These are phyloP conservation scores for Venustampulla echinocandica DNA, from an alignment of 495 filamentous ascomycete species.

Conservation along the genomic window DNA sequence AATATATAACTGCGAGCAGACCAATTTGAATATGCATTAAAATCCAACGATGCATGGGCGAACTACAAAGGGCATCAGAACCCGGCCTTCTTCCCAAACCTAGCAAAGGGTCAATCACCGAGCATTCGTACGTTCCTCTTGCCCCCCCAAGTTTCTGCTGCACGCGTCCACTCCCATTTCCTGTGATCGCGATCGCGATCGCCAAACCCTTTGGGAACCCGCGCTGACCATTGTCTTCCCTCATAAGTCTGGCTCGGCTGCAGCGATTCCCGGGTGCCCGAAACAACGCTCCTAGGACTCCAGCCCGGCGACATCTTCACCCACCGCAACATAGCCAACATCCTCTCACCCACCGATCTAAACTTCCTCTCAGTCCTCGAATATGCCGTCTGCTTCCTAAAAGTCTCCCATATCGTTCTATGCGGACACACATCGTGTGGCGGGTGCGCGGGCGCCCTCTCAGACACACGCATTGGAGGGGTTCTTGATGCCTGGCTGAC, in stretches of 20 bases:
- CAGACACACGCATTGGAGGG: conserved; percentile 57
- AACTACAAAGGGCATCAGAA: conserved; percentile 54
- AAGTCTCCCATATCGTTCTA: conserved; percentile 75
- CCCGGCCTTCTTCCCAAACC: conserved; percentile 62
- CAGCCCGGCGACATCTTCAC: conserved; percentile 86
- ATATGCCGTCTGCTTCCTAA: conserved; percentile 65
- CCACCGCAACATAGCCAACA: conserved; percentile 92
- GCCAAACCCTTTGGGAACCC: no score
- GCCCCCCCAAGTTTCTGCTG: conserved; percentile 17
- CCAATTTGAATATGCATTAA: conserved; percentile 44
- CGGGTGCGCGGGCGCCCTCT: conserved; percentile 62
- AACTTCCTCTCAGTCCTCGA: conserved; percentile 72
- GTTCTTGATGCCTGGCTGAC: conserved; percentile 77
- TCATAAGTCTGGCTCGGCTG: conserved; percentile 76
- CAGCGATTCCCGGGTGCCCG: conserved; percentile 81
- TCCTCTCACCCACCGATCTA: conserved; percentile 69
- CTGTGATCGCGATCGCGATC: no score
- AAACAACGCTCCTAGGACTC: conserved; percentile 73
- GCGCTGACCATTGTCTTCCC: not conserved
- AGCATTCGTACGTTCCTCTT: conserved; percentile 48
- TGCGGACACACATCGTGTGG: conserved; percentile 81
- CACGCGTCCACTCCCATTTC: conserved; percentile 10
- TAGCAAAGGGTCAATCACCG: conserved; percentile 62
- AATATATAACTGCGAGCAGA: not conserved
- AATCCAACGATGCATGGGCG: conserved; percentile 66